Percentiles rank a stretch among this genome's conserved stretches.
phyloP scores from a whole-genome alignment of 345 rosid species.

The Citrus hindsii region DNA sequence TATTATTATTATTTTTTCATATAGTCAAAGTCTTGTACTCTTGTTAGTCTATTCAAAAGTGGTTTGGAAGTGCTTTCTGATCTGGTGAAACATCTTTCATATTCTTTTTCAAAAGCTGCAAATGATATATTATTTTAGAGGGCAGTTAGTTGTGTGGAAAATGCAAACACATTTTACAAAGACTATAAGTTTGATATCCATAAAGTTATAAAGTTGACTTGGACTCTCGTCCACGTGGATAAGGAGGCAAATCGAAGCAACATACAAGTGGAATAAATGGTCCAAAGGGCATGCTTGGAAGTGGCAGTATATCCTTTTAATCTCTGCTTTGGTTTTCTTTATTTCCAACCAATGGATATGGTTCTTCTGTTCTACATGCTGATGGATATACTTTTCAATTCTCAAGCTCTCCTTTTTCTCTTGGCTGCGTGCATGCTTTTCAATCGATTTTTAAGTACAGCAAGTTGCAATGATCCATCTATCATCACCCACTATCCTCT shows the following conservation, averaged over 20 bases:
- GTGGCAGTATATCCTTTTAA: neutral
- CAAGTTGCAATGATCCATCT: neutral
- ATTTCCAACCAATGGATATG: neutral
- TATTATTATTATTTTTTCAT: too few relatives aligned
- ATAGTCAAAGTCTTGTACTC: neutral
- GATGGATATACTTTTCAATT: neutral
- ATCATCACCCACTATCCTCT: neutral
- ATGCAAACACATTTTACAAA: neutral
- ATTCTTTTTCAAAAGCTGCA: neutral
- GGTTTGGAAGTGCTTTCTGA: neutral
- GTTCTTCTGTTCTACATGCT: neutral
- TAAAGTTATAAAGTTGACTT: neutral
- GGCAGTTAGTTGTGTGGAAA: neutral
- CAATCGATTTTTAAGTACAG: neutral
- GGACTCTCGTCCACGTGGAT: slow-evolving; percentile 16
- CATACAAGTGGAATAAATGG: neutral
- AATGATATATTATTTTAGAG: neutral
- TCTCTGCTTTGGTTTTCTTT: neutral
- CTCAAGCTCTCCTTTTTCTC: neutral
- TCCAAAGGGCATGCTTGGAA: neutral
- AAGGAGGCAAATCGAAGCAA: slow-evolving; percentile 1
- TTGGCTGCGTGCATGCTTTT: neutral
- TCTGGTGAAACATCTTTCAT: neutral
- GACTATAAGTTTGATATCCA: neutral
- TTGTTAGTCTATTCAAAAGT: neutral